Evolutionary conservation across 306 rosid species (phyloP), one percentile per base, ranked within the genome.

Genomic region (Begonia peltatifolia): DNA sequence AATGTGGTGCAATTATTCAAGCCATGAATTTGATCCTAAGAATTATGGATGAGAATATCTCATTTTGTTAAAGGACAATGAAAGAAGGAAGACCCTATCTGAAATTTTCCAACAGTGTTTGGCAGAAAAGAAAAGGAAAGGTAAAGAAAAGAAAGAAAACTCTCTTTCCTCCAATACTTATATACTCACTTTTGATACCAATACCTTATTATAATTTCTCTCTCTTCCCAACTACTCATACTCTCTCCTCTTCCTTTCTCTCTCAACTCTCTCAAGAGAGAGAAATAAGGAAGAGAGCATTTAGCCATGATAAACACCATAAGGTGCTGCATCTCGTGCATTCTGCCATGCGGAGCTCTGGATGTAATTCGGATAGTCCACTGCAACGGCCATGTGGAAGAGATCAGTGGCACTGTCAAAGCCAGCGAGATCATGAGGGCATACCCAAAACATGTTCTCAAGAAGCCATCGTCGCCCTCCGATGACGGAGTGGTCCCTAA

Each of bases 261-360:
- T n/a, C 14, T 60, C 53, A 68, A 63, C 48, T 44, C 48, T n/a
- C 14, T 60, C 53, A 68, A 63, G 78, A 67, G 65, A 68, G 53
- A 35, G 23, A 51, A 36, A 16, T 10, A 14, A 11, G 14, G 25
- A 18, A 41, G 4, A 2, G 42, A 56, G 43, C 17, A 63, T 46
- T 1, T 41, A 62, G 57, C 47, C n/a, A 85, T 85, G 97, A 85
- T 77, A 60, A 85, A 90, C 70, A 71, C 77, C 70, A 78, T 90
- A 25, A 63, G 94, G 64, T 85, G 95, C 69, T 90, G 85, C 82
- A 85, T 90, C 71, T 85, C 97, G 58, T 90, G 97, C 92, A 85
- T 90, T 74, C 82, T 90, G 0, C 97, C 97, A 15, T 90, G 95
- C 9, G 97, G 97, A 10, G 83, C 85, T 36, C 81, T 90, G 0